These are phyloP conservation scores for Cutaneotrichosporon mucoides DNA, from an alignment of 1,284 basidiomycete species.

Conservation along the genomic window DNA sequence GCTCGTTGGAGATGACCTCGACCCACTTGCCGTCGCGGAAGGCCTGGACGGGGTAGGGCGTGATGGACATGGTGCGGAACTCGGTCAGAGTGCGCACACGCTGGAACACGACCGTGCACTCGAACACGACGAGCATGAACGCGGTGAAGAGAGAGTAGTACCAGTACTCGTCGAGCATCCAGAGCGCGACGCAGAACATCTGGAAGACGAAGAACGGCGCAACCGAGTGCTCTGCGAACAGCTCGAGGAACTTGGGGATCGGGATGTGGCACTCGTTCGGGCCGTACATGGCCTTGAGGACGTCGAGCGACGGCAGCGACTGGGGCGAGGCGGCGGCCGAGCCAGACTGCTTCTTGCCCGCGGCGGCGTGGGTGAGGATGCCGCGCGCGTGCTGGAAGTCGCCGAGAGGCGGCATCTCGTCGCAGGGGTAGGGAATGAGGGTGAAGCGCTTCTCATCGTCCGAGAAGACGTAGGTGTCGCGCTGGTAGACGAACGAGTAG, in stretches of 20 bases:
- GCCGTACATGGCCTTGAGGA: conserved; percentile 63
- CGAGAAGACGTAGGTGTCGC: conserved; percentile 80
- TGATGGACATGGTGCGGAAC: conserved; percentile 91
- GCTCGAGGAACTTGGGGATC: conserved; percentile 80
- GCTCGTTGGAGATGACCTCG: conserved; percentile 71
- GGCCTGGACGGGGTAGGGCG: conserved; percentile 76
- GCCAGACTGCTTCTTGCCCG: conserved; percentile 1
- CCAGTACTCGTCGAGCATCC: conserved; percentile 97
- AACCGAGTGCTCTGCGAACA: conserved; percentile 88
- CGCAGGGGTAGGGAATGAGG: conserved; percentile 84
- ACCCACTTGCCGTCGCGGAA: conserved; percentile 76
- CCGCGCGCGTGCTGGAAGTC: conserved; percentile 62
- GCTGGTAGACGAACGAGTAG: conserved; percentile 91
- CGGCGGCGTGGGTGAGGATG: conserved; percentile 39
- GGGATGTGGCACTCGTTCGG: conserved; percentile 94
- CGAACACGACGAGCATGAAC: conserved; percentile 95
- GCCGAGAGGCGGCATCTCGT: conserved; percentile 64
- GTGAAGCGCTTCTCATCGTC: conserved; percentile 63
- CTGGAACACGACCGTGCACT: conserved; percentile 97
- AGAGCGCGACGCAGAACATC: conserved; percentile 89
- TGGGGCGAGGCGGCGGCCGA: neutral
- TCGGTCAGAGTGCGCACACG: conserved; percentile 83
- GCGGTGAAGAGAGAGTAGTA: conserved; percentile 94
- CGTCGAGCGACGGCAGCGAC: conserved; percentile 47
- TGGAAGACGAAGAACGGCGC: conserved; percentile 96